A percentile compares a stretch with the other conserved stretches of the same genome.
Evolutionary conservation across 2,329 filamentous ascomycete species (phyloP).

Genomic region (Pseudocercospora fijiensis): DNA sequence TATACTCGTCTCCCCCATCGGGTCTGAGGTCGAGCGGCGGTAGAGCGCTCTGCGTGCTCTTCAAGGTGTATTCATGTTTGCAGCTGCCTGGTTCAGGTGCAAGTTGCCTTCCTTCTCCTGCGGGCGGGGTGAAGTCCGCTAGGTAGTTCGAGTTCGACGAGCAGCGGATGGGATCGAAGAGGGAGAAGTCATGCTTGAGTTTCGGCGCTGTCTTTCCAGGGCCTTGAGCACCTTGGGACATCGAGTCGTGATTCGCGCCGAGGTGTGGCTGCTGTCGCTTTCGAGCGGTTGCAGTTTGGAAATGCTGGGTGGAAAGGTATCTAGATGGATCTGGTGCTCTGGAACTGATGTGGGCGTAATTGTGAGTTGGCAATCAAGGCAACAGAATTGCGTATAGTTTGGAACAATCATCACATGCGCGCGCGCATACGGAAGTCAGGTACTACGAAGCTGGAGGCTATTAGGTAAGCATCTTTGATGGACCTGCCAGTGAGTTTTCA

Average conservation of each 20-base stretch:
- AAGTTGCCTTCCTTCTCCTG: conserved; percentile 40
- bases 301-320: not conserved
- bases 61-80: conserved; percentile 59
- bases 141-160: conserved; percentile 46
- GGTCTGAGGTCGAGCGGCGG: conserved; percentile 45
- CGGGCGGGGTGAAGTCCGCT: conserved; percentile 57
- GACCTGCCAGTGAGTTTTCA: no score
- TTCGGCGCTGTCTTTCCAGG: conserved; percentile 52
- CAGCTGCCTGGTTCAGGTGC: conserved; percentile 50
- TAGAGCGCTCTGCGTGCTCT: conserved; percentile 55
- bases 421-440: not conserved
- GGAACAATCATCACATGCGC: not conserved
- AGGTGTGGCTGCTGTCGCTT: not conserved
- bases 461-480: not conserved
- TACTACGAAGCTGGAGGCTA: not conserved
- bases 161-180: conserved; percentile 53
- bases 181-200: conserved; percentile 53
- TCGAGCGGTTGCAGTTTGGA: not conserved
- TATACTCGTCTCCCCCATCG: conserved; percentile 49
- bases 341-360: not conserved
- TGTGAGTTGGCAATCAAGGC: not conserved
- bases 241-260: conserved; percentile 9
- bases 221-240: conserved; percentile 23
- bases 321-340: not conserved
- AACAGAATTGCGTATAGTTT: not conserved